Conservation (phyloP, 2,329 filamentous ascomycete genomes). For the Stachybotrys elegans region DNA sequence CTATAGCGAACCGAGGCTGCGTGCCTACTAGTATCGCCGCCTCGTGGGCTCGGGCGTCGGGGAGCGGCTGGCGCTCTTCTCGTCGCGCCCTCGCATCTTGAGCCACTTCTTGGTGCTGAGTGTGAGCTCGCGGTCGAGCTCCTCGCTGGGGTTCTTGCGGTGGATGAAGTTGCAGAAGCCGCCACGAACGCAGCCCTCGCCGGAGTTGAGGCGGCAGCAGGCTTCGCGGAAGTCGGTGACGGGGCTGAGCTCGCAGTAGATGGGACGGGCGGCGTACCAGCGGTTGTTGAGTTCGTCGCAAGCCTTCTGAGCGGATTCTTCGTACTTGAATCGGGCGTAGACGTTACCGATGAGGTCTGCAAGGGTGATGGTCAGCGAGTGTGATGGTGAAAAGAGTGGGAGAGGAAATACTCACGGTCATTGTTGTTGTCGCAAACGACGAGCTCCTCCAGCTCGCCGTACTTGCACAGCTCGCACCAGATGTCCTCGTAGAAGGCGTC, state of each 20-base stretch:
- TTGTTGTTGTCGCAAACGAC: conserved; percentile 99
- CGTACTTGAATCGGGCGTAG: conserved; percentile 99
- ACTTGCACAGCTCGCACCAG: conserved; percentile 99
- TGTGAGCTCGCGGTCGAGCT: conserved; percentile 82
- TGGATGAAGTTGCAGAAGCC: conserved; percentile 99
- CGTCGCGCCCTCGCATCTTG: conserved; percentile 75
- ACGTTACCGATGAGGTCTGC: conserved; percentile 95
- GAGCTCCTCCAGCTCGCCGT: conserved; percentile 93
- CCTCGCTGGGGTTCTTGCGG: conserved; percentile 85
- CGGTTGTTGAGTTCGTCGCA: conserved; percentile 91
- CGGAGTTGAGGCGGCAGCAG: conserved; percentile 89
- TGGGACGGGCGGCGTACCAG: conserved; percentile 95
- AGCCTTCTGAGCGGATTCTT: conserved; percentile 88
- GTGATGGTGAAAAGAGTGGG: background rate
- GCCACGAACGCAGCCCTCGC: conserved; percentile 90
- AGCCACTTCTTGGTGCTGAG: conserved; percentile 96
- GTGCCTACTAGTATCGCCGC: conserved; percentile 54
- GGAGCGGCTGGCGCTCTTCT: conserved; percentile 74
- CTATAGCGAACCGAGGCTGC: conserved; percentile 1
- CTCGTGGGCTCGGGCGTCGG: conserved; percentile 81
- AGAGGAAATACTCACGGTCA: conserved; percentile 61
- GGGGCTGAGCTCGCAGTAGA: conserved; percentile 95
- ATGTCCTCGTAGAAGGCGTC: conserved; percentile 99
- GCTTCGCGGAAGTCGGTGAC: conserved; percentile 98
- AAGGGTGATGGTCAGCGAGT: conserved; percentile 15